Percentiles rank a stretch among this genome's conserved stretches.
Evolutionary conservation across 305 asterid species (phyloP).

Genomic region (Fraxinus floribunda): DNA sequence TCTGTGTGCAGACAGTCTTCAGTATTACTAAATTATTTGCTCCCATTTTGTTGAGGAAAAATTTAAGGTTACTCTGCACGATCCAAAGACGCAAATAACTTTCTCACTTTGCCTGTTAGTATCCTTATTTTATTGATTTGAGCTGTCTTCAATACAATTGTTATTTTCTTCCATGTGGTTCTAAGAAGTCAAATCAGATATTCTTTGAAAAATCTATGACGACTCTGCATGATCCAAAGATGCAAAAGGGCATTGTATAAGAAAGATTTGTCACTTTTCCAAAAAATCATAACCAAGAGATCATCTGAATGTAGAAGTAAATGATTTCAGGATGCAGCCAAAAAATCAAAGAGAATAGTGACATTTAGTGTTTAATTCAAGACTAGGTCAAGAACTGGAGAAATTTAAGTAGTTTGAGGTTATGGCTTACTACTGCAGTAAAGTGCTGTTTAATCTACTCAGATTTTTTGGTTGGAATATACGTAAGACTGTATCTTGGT

Average conservation of each 20-base stretch:
- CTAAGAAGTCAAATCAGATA: not conserved
- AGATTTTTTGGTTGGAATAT: not conserved
- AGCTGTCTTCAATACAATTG: not conserved
- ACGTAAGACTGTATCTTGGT: not conserved
- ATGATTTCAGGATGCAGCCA: not conserved
- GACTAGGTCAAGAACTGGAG: not conserved
- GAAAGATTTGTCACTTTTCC: not conserved
- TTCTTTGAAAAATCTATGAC: not conserved
- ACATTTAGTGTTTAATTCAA: not conserved
- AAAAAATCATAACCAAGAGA: not conserved
- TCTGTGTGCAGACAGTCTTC: not conserved
- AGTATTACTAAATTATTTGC: not conserved
- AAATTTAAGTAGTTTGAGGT: not conserved
- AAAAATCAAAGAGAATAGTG: not conserved
- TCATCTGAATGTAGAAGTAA: not conserved
- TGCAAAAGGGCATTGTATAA: not conserved
- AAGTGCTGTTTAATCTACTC: not conserved
- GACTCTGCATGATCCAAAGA: not conserved
- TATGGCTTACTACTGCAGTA: not conserved
- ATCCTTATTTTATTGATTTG: not conserved
- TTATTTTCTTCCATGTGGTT: constrained; percentile 1
- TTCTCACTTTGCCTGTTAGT: constrained; percentile 1
- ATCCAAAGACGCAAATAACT: not conserved
- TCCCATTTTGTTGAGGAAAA: not conserved
- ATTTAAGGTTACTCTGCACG: not conserved